Base-by-base conservation (phyloP, 495 filamentous ascomycete genomes). In the Penicillium flavigenum region DNA sequence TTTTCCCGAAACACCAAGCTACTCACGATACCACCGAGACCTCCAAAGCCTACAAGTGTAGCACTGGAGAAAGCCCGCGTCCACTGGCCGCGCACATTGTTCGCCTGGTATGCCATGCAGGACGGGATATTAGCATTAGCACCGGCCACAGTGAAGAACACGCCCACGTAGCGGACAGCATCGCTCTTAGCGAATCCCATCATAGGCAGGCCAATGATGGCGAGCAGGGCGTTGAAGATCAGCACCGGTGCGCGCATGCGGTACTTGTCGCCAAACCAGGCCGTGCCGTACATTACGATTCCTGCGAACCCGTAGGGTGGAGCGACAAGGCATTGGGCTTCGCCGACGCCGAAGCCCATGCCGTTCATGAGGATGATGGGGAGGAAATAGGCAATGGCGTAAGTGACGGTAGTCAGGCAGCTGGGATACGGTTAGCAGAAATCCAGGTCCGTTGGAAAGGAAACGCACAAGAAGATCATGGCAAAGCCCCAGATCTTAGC, bases 21-120 rank as follows among this genome's bases (percentile, higher is more conserved):
- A 32, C 82, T 80, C 10, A 74, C 74, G 60, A 88, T 86, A 16
- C 84, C 84, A 20, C 85, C 85, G 48, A 87, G 72, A 19, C 79
- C 82, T 11, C 83, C 84, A 36, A 78, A 69, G 6, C 77, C 79
- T 1, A 77, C 81, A 16, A 85, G 74, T 0, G 78, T 81, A 0
- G 84, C 83, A 32, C 79, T 82, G 47, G 72, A 75, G 26, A 88
- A 77, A 0, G 84, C 85, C 12, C 85, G 78, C 46, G 83, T 86
- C 84, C 84, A 87, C 60, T 88, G 84, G 1, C 84, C 84, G 29
- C 82, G 82, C 62, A 87, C 77, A 57, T 88, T 88, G 66, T 86
- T 87, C 8, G 83, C 79, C 64, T 88, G 85, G 63, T 86, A 87
- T 0, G 83, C 78, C 77, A 88, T 70, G 6, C 71, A 69, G 3